Percentiles rank a stretch among this genome's conserved stretches.
These are phyloP conservation scores for Pythium rhizo-oryzae DNA, from an alignment of 352 stramenopile genomes.

Conservation along the genomic window DNA sequence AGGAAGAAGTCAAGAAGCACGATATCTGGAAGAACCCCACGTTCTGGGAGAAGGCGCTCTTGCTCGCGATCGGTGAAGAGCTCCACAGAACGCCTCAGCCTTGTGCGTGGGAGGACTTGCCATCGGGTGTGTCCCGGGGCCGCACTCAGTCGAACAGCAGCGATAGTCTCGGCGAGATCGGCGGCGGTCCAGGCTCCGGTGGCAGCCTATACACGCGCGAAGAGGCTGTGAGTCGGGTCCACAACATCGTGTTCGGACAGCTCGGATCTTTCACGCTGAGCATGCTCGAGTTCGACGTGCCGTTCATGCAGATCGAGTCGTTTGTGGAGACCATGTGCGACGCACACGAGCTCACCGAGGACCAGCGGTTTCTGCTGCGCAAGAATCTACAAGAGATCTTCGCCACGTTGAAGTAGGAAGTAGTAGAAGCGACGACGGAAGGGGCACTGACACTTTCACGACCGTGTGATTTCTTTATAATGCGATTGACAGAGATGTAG, in stretches of 20 bases:
- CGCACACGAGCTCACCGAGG: conserved; percentile 82
- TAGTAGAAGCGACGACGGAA: background rate
- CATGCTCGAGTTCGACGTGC: conserved; percentile 88
- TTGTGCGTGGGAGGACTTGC: conserved; percentile 80
- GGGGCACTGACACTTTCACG: background rate
- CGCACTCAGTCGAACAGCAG: conserved; percentile 6
- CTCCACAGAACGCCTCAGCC: conserved; percentile 76
- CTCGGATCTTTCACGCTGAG: conserved; percentile 85
- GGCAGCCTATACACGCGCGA: conserved; percentile 51
- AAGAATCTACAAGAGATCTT: conserved; percentile 85
- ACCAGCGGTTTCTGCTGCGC: conserved; percentile 81
- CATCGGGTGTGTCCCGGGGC: conserved; percentile 31
- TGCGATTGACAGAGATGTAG: background rate
- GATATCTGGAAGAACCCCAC: conserved; percentile 83
- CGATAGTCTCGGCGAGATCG: conserved; percentile 8
- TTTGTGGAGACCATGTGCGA: conserved; percentile 91
- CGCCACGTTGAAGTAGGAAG: conserved; percentile 33
- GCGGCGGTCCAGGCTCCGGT: background rate
- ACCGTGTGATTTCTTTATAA: background rate
- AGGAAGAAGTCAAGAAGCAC: conserved; percentile 84
- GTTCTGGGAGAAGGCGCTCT: conserved; percentile 89
- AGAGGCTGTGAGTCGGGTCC: conserved; percentile 82
- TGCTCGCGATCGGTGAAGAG: conserved; percentile 83
- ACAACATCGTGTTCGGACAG: conserved; percentile 90
- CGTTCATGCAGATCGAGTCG: conserved; percentile 75